Evolutionary conservation across 768 basidiomycete species (phyloP), one percentile per base, ranked within the genome.

Genomic region (Amanita phalloides): DNA sequence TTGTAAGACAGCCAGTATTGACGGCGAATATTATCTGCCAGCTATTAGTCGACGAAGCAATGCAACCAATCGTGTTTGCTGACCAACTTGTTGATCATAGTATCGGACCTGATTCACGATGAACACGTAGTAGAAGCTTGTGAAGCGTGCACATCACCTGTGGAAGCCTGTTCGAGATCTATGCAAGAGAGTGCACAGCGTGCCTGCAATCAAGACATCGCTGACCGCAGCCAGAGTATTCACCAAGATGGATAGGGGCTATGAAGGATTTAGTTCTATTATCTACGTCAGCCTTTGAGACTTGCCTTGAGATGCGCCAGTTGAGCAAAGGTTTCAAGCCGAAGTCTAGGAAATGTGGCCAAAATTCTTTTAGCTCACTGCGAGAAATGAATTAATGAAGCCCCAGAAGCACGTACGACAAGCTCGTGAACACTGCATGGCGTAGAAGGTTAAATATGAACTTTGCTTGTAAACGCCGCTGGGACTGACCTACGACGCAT

Each of bases 131-230:
- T 45, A 20, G 9, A 6, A 25, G 25, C 45, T 26, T 26, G 20
- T 44, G 48, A 37, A 50, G 41, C 23, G 7, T 44, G 44, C 44
- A 35, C 37, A 53, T 49, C 50, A 69, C 74, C 63, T 71, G 23
- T 64, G 64, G 61, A 75, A 76, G 6, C 75, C 73, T 36, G 75
- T 74, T 26, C 74, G 71, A 8, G 71, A 71, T 14, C 55, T 55
- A 21, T 68, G 68, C 20, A 77, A 63, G 28, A 76, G 59, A 4
- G 49, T 51, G 53, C 68, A 71, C 20, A 76, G 65, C 8, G 65
- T 58, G 6, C 48, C 58, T 0, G 76, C 73, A 35, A 78, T 77
- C 37, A 75, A 54, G 30, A 73, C 55, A 39, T 78, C 76, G 6
- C 72, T 70, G 2, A 61, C 67, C 0, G 74, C 71, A 1, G 73